A percentile compares a stretch with the other conserved stretches of the same genome.
Evolutionary conservation across 202 grass and related monocot species (phyloP).

Genomic region (Schoenoplectus tabernaemontani): DNA sequence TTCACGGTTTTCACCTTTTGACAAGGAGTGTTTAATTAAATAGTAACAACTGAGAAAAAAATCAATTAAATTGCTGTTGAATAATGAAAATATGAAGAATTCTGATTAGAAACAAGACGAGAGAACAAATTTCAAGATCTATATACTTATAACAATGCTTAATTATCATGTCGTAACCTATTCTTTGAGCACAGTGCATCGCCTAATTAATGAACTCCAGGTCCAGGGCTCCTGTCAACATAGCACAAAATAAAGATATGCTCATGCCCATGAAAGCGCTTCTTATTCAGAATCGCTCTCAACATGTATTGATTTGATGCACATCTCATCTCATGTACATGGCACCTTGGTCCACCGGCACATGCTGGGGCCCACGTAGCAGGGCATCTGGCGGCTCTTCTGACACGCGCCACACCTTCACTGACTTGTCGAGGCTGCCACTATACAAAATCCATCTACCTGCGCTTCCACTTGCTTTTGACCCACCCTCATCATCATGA

Average conservation of each 20-base stretch:
- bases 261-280: conserved; percentile 13
- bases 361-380: conserved; percentile 29
- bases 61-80: conserved; percentile 5
- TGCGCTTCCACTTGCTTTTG: background rate
- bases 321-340: conserved; percentile 14
- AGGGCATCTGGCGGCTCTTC: conserved; percentile 51
- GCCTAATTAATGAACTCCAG: conserved; percentile 12
- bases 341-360: conserved; percentile 7
- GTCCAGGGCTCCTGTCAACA: background rate
- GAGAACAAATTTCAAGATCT: conserved; percentile 7
- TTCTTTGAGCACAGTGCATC: conserved; percentile 3
- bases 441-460: conserved; percentile 76
- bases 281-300: conserved; percentile 9
- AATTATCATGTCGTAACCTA: background rate
- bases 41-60: conserved; percentile 8
- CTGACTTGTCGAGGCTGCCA: conserved; percentile 94
- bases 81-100: background rate
- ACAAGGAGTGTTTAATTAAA: too few relatives aligned
- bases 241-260: background rate
- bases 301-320: background rate
- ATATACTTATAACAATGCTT: conserved; percentile 16
- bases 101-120: background rate
- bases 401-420: conserved; percentile 90
- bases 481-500: conserved; percentile 24
- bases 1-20: too few relatives aligned